A percentile compares a stretch with the other conserved stretches of the same genome.
These are phyloP conservation scores for Epicoccum sorghinum DNA, from an alignment of 2,329 filamentous ascomycete species.

Conservation along the genomic window DNA sequence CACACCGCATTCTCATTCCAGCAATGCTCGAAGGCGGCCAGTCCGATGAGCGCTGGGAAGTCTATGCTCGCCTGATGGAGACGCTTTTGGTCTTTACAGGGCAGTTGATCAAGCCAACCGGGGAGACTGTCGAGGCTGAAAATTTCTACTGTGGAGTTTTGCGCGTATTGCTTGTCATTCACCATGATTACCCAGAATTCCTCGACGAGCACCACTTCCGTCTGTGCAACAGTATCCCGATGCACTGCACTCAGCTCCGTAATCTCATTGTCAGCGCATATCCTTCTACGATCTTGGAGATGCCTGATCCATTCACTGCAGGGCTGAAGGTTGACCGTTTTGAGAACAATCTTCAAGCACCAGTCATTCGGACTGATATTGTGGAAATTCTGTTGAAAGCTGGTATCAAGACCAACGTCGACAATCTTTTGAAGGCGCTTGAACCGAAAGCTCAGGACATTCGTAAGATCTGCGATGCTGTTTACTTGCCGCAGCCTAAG, in stretches of 20 bases:
- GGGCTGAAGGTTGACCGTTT: constrained; percentile 78
- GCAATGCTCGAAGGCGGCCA: constrained; percentile 71
- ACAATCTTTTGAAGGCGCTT: constrained; percentile 55
- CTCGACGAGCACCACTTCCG: constrained; percentile 84
- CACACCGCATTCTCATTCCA: constrained; percentile 85
- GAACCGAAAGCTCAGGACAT: constrained; percentile 75
- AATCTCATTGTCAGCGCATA: constrained; percentile 87
- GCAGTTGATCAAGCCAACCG: constrained; percentile 76
- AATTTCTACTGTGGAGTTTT: constrained; percentile 84
- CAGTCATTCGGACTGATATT: constrained; percentile 69
- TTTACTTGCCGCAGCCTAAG: constrained; percentile 65
- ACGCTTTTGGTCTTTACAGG: constrained; percentile 76
- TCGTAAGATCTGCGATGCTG: constrained; percentile 75
- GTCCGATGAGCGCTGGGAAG: constrained; percentile 69
- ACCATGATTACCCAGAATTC: constrained; percentile 95
- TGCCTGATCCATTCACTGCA: constrained; percentile 73
- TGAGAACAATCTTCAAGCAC: constrained; percentile 73
- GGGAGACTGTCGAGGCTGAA: constrained; percentile 72
- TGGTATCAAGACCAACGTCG: constrained; percentile 61
- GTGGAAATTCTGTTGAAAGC: constrained; percentile 56
- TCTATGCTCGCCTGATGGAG: constrained; percentile 75
- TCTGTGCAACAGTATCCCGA: constrained; percentile 80
- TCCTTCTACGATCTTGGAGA: constrained; percentile 71
- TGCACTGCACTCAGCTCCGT: constrained; percentile 83
- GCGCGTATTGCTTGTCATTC: constrained; percentile 81